Percentiles rank a stretch among this genome's conserved stretches.
Conservation (phyloP, 2,329 filamentous ascomycete species). For the Grosmannia serpens region DNA sequence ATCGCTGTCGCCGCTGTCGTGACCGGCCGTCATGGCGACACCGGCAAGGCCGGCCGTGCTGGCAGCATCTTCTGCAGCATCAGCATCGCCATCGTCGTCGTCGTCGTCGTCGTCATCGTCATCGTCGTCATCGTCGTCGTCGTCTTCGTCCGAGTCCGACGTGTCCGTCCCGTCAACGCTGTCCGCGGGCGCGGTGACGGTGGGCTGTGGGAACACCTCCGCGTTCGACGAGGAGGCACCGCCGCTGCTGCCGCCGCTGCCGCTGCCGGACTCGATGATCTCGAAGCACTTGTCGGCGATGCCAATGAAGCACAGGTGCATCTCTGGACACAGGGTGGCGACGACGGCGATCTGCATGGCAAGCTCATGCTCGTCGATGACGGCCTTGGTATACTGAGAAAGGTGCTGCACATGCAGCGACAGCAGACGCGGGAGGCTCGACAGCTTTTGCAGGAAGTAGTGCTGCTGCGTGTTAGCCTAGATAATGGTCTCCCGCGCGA, state of each 20-base stretch:
- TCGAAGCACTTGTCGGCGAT: conserved; percentile 72
- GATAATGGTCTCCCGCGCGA: not conserved
- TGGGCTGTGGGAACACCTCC: conserved; percentile 17
- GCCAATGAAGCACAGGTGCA: conserved; percentile 68
- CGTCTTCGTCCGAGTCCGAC: conserved; percentile 27
- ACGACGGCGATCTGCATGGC: conserved; percentile 70
- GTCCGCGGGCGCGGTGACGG: conserved; percentile 12
- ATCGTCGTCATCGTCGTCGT: conserved; percentile 33
- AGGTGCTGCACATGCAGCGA: conserved; percentile 25
- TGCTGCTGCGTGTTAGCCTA: conserved; percentile 39
- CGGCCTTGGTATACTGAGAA: conserved; percentile 10
- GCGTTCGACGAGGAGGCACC: not conserved
- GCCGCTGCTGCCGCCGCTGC: not conserved
- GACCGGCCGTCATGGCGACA: conserved; percentile 13
- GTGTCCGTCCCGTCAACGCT: conserved; percentile 9
- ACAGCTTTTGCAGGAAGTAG: conserved; percentile 64
- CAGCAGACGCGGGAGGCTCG: conserved; percentile 56
- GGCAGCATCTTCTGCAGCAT: conserved; percentile 24
- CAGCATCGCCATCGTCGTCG: conserved; percentile 27
- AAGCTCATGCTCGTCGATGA: conserved; percentile 49
- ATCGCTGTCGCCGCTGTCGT: conserved; percentile 16
- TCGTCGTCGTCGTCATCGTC: conserved; percentile 35
- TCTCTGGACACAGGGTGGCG: conserved; percentile 61
- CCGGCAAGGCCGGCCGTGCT: conserved; percentile 17
- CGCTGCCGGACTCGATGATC: conserved; percentile 45